phyloP scores from a whole-genome alignment of 495 filamentous ascomycete genomes.

The Penicillium flavigenum region DNA sequence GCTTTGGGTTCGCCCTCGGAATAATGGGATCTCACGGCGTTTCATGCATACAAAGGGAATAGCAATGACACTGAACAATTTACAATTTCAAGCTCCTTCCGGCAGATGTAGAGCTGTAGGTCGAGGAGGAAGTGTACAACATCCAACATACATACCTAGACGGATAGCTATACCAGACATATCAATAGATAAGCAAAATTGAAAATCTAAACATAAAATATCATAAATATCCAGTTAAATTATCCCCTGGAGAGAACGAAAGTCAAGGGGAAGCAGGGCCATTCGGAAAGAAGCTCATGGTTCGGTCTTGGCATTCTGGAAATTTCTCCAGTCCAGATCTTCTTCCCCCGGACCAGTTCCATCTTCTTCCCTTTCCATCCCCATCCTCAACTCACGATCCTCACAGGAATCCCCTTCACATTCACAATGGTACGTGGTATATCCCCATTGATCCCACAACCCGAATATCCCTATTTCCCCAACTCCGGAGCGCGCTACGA shows the following conservation, averaged over 20 bases:
- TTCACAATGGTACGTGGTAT: slow-evolving; percentile 29
- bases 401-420: slow-evolving; percentile 25
- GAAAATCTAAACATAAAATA: background rate
- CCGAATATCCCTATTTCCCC: background rate
- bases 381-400: slow-evolving; percentile 28
- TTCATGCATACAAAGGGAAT: slow-evolving; percentile 26
- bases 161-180: background rate
- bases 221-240: background rate
- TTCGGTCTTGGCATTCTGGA: slow-evolving; percentile 55
- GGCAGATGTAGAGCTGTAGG: slow-evolving; percentile 8
- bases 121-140: slow-evolving; percentile 23
- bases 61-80: slow-evolving; percentile 1
- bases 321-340: slow-evolving; percentile 52
- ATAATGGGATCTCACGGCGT: slow-evolving; percentile 27
- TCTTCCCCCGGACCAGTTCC: slow-evolving; percentile 34
- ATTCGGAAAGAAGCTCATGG: slow-evolving; percentile 27
- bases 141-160: background rate
- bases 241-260: background rate
- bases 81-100: slow-evolving; percentile 3
- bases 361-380: slow-evolving; percentile 34
- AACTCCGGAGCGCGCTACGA: background rate
- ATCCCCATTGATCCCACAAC: slow-evolving; percentile 10
- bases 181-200: background rate
- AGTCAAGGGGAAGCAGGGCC: background rate
- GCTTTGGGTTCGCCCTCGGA: slow-evolving; percentile 3